A percentile compares a stretch with the other conserved stretches of the same genome.
These are phyloP conservation scores for Naganishia friedmannii DNA, from an alignment of 768 basidiomycete species.

Conservation along the genomic window DNA sequence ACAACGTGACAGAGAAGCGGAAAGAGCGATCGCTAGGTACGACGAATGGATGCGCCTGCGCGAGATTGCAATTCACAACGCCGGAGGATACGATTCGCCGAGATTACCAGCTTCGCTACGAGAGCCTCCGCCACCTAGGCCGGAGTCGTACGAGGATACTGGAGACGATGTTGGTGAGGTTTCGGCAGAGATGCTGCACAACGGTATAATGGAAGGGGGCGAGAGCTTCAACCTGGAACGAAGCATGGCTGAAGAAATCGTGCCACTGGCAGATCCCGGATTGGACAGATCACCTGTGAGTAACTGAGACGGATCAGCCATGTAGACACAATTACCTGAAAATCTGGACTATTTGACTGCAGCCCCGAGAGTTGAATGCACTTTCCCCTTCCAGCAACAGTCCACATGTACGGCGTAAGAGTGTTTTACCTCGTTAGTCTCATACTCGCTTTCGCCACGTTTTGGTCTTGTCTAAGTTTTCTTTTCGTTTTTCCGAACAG, in stretches of 20 bases:
- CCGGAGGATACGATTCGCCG: conserved; percentile 60
- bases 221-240: conserved; percentile 50
- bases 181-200: conserved; percentile 74
- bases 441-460: background rate
- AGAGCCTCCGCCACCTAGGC: conserved; percentile 72
- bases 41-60: conserved; percentile 85
- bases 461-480: conserved; percentile 11
- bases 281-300: conserved; percentile 33
- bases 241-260: conserved; percentile 70
- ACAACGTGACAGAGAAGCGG: conserved; percentile 66
- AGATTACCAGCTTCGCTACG: conserved; percentile 69
- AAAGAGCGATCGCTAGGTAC: conserved; percentile 77
- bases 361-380: conserved; percentile 35
- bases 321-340: conserved; percentile 11
- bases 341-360: background rate
- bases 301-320: background rate
- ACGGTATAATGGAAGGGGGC: conserved; percentile 44
- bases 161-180: conserved; percentile 74
- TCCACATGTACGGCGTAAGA: conserved; percentile 88
- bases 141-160: conserved; percentile 68
- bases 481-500: background rate
- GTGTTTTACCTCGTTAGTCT: conserved; percentile 76
- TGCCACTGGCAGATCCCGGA: conserved; percentile 86
- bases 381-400: conserved; percentile 51
- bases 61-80: conserved; percentile 66